Evolutionary conservation across 768 basidiomycete species (phyloP), one percentile per base, ranked within the genome.

Genomic region (Pleurotus ostreatus): DNA sequence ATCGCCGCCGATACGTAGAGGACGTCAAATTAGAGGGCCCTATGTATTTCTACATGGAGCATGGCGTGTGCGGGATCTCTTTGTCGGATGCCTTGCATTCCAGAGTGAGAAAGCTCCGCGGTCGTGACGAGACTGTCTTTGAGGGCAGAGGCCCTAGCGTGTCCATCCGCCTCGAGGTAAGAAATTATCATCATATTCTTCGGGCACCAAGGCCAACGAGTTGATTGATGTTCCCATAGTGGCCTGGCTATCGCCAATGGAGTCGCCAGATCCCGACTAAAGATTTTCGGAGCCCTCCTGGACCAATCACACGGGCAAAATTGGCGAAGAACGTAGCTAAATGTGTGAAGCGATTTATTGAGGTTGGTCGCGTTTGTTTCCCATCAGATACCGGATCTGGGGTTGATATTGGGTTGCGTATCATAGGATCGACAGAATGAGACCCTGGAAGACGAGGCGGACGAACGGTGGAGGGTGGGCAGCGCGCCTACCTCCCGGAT

Each of bases 231-330:
- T 55, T 49, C 53, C 49, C 1, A 43, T 56, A 91, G 89, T 92
- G 89, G 89, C 88, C 88, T 4, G 88, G 89, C 1, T 91, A 91
- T 61, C 73, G 81, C 26, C 78, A 82, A 46, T 92, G 88, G 88
- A 87, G 84, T 55, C 79, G 86, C 55, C 89, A 92, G 65, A 91
- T 92, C 58, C 89, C 89, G 6, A 91, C 89, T 1, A 83, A 84
- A 67, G 89, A 92, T 68, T 92, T 90, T 66, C 79, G 81, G 39
- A 89, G 81, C 59, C 88, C 89, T 0, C 89, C 88, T 39, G 80
- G 86, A 5, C 88, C 85, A 2, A 89, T 92, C 61, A 92, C 89
- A 1, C 78, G 80, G 52, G 79, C 81, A 16, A 92, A 92, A 65
- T 75, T 92, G 13, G 89, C 87, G 0, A 89, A 88, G 66, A 90